Evolutionary conservation across 176 grass and related monocot genomes (phyloP), one percentile per base, ranked within the genome.

Genomic region (Poa pratensis): DNA sequence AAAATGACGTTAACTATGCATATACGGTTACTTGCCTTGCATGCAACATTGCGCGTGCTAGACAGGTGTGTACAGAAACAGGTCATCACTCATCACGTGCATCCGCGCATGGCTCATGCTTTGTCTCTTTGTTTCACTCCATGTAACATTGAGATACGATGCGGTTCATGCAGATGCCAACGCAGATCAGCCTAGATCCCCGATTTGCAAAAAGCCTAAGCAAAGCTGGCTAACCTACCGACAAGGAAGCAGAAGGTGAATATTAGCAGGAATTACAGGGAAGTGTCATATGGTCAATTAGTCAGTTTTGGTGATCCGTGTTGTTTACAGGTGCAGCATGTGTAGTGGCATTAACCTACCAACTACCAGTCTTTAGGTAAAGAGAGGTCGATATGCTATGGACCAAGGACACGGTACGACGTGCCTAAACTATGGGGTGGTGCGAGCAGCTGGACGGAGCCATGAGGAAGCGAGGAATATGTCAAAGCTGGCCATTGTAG

Each of bases 401-500:
- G 54, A n/a, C 54, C 54, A n/a, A 32, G 14, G 15, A 34, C 34
- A 26, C 55, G 5, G 7, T 45, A 60, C n/a, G 17, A 24, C 22
- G 23, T 27, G 17, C 18, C 20, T 26, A 61, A 20, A 43, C 18
- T 19, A 72, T 16, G 6, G 42, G 22, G 13, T 14, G 32, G 17
- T 22, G 40, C 6, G 32, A 77, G 9, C 3, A 72, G 69, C 76
- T 89, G 87, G 60, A 7, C 1, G 8, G 50, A 59, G 34, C 14
- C 10, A 11, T 1, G 32, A 35, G 10, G 62, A 86, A 82, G 83
- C 73, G 12, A 86, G 45, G 88, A 90, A 90, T 90, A 90, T 82
- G 51, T 69, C 3, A 49, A 54, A 23, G 69, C 46, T 43, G 26
- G 24, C 17, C 37, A 40, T 57, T 60, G 28, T 32, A 45, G 58